phyloP scores from a whole-genome alignment of 768 basidiomycete species.

The Cytidiella melzeri region DNA sequence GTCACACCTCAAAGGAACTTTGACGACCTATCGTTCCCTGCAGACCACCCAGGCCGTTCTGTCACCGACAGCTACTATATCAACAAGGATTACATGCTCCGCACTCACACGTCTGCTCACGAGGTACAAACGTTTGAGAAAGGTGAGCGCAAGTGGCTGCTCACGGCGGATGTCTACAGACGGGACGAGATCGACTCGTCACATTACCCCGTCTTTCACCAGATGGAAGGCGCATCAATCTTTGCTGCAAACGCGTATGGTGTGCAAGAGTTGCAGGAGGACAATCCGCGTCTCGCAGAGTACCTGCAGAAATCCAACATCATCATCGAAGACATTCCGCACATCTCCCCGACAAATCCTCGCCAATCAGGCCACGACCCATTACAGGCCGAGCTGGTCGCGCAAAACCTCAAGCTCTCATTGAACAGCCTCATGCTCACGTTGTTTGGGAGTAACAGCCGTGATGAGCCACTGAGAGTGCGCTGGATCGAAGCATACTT shows the following conservation, averaged over 20 bases:
- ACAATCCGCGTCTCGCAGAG: conserved; percentile 58
- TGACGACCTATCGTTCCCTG: conserved; percentile 91
- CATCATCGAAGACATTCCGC: conserved; percentile 80
- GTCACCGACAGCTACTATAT: conserved; percentile 94
- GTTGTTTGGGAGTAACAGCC: conserved; percentile 64
- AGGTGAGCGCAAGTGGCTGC: conserved; percentile 78
- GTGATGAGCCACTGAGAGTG: conserved; percentile 71
- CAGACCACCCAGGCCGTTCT: conserved; percentile 89
- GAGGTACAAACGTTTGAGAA: conserved; percentile 85
- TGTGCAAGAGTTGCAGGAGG: conserved; percentile 58
- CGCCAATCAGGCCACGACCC: conserved; percentile 76
- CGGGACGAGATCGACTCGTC: conserved; percentile 96
- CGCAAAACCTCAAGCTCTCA: conserved; percentile 83
- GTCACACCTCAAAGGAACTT: conserved; percentile 92
- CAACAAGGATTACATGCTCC: conserved; percentile 84
- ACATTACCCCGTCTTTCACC: conserved; percentile 98
- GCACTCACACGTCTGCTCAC: conserved; percentile 98
- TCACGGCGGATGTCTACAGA: conserved; percentile 95
- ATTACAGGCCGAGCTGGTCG: conserved; percentile 61
- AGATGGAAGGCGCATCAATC: conserved; percentile 91
- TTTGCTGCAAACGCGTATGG: conserved; percentile 55
- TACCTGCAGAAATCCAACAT: conserved; percentile 70
- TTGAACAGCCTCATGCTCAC: conserved; percentile 80
- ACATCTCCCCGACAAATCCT: conserved; percentile 70
- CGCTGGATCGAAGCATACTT: conserved; percentile 98